phyloP scores from a whole-genome alignment of 176 grass and related monocot species.

The Oryza meyeriana region DNA sequence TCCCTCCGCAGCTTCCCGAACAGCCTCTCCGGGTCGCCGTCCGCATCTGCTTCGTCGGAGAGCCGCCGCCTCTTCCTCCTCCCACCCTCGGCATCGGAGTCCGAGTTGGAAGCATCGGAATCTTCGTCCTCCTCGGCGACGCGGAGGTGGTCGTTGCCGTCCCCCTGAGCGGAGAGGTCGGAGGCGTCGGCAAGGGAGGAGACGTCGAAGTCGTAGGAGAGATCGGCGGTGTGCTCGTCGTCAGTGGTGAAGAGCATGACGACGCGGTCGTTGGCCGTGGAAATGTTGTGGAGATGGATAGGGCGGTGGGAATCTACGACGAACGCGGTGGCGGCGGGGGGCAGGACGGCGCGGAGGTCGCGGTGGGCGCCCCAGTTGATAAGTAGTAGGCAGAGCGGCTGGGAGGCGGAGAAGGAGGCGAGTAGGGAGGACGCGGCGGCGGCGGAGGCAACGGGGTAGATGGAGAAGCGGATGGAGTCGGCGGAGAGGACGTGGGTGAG shows the following conservation, averaged over 20 bases:
- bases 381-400: slow-evolving; percentile 51
- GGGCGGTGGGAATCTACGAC: slow-evolving; percentile 78
- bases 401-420: slow-evolving; percentile 33
- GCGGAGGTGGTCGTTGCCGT: slow-evolving; percentile 28
- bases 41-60: slow-evolving; percentile 27
- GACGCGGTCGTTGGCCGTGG: slow-evolving; percentile 55
- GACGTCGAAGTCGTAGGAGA: slow-evolving; percentile 76
- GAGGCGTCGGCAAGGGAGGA: slow-evolving; percentile 74
- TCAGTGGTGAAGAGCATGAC: slow-evolving; percentile 71
- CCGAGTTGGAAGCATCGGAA: slow-evolving; percentile 42
- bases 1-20: slow-evolving; percentile 59
- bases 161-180: slow-evolving; percentile 48
- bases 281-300: slow-evolving; percentile 79
- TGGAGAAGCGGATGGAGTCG: slow-evolving; percentile 28
- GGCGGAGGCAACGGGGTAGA: slow-evolving; percentile 64
- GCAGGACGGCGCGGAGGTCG: slow-evolving; percentile 58
- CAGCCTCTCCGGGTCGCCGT: slow-evolving; percentile 59
- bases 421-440: slow-evolving; percentile 28
- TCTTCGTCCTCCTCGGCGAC: neutral
- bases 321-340: slow-evolving; percentile 45
- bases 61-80: slow-evolving; percentile 44
- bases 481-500: slow-evolving; percentile 71
- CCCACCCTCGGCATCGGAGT: slow-evolving; percentile 40
- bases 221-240: slow-evolving; percentile 75
- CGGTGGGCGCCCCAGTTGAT: slow-evolving; percentile 84